Evolutionary conservation across 139 green algal species (phyloP).

Genomic region (Picocystis salinarum): DNA sequence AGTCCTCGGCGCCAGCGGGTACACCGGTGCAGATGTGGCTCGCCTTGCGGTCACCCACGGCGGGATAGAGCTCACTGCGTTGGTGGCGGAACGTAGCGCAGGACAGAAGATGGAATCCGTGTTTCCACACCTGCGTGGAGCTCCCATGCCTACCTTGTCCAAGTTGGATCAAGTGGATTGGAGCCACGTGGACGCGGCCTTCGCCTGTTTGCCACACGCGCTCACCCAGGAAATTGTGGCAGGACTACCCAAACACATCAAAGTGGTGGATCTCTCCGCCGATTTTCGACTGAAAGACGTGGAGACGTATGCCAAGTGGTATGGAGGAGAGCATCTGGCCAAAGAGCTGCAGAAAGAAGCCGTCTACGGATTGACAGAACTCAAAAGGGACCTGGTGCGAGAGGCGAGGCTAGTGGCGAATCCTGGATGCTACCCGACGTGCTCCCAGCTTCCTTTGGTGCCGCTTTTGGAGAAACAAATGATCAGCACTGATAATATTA

Average conservation of each 20-base stretch:
- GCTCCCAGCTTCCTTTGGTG: conserved; percentile 55
- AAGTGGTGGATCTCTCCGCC: conserved; percentile 86
- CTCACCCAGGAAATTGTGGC: conserved; percentile 84
- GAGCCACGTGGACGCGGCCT: conserved; percentile 65
- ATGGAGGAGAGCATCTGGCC: conserved; percentile 69
- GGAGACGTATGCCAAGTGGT: conserved; percentile 81
- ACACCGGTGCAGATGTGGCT: too few relatives aligned
- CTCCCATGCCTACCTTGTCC: too few relatives aligned
- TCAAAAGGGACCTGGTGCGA: conserved; percentile 56
- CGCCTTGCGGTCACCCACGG: too few relatives aligned
- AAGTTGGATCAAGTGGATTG: conserved; percentile 26
- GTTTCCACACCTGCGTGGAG: too few relatives aligned
- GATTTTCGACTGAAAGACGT: conserved; percentile 82
- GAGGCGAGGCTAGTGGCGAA: conserved; percentile 80
- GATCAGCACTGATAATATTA: conserved; percentile 73
- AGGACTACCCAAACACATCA: conserved; percentile 54
- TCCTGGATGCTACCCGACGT: conserved; percentile 92
- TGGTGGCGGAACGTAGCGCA: background rate
- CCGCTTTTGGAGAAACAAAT: conserved; percentile 52
- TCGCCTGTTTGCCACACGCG: conserved; percentile 92
- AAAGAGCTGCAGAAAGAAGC: conserved; percentile 83
- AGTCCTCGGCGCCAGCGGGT: conserved; percentile 83
- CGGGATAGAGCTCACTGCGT: background rate
- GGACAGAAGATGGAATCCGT: too few relatives aligned
- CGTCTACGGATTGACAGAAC: conserved; percentile 90